Base-by-base conservation (phyloP, 2,329 filamentous ascomycete genomes). In the Claviceps sp. region DNA sequence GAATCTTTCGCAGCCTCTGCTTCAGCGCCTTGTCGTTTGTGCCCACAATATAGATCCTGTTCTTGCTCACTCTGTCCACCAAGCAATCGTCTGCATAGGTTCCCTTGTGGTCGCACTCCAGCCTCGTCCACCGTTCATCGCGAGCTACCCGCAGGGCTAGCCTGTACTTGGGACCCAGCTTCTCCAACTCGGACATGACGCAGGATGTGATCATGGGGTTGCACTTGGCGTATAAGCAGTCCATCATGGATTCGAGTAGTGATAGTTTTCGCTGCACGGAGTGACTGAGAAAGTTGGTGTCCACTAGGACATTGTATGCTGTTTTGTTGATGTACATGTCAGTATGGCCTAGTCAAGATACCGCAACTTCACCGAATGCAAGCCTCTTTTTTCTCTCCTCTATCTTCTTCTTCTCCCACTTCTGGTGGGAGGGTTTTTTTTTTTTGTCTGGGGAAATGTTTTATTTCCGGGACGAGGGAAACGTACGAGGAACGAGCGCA, bases 221-320 rank as follows among this genome's bases (percentile, higher is more conserved):
- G 66, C 87, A 93, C 62, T 94, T 94, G 17, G 91, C 91, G 66
- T 90, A 95, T 4, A 98, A 77, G 51, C 87, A 86, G 67, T 96
- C 89, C 88, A 96, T 95, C 74, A 96, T 87, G 3, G 85, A 83
- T 55, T 91, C 84, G 19, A 95, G 77, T 13, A 97, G 73, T 38
- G 90, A 88, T 19, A 97, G 80, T 71, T 98, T 97, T 59, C 85
- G 82, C 68, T 90, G 87, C 2, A 97, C 87, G 0, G 89, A 93
- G 68, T 95, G 89, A 41, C 83, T 88, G 56, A 95, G 77, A 64
- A 95, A 95, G 65, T 95, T 95, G 66, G 89, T 91, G 67, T 95
- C 88, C 62, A 93, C 78, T 10, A 94, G 79, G 52, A 91, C 78
- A 48, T 70, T 70, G 48, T 62, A 61, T n/a, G 59, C 49, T 50